Evolutionary conservation across 305 asterid genomes (phyloP).

Genomic region (Petunia hybrid): DNA sequence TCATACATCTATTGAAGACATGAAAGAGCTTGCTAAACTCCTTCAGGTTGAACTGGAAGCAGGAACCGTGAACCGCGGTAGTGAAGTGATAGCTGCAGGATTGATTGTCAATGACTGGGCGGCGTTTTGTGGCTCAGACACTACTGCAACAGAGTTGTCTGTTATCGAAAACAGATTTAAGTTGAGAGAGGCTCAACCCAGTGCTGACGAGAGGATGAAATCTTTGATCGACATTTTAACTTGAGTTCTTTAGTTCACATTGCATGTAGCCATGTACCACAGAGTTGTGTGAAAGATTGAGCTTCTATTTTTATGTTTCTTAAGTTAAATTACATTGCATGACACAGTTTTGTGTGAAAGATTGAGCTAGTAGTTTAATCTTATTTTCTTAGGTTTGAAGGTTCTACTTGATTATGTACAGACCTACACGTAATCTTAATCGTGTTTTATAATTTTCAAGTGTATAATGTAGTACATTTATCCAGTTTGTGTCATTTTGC

Average conservation of each 20-base stretch:
- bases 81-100: slow-evolving; percentile 87
- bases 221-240: slow-evolving; percentile 84
- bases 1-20: slow-evolving; percentile 86
- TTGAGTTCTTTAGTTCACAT: slow-evolving; percentile 40
- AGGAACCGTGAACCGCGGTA: slow-evolving; percentile 92
- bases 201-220: slow-evolving; percentile 87
- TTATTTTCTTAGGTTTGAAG: too few relatives aligned
- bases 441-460: too few relatives aligned
- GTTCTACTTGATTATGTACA: too few relatives aligned
- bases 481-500: too few relatives aligned
- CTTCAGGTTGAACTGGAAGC: slow-evolving; percentile 93
- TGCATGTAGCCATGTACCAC: slow-evolving; percentile 1
- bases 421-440: too few relatives aligned
- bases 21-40: slow-evolving; percentile 87
- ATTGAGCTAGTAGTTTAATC: too few relatives aligned
- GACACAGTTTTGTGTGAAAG: slow-evolving; percentile 5
- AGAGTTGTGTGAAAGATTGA: not conserved
- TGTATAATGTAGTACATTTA: too few relatives aligned
- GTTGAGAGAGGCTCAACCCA: slow-evolving; percentile 85
- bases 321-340: not conserved
- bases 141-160: slow-evolving; percentile 91
- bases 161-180: slow-evolving; percentile 85
- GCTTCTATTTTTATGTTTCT: not conserved
- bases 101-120: slow-evolving; percentile 89
- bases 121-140: slow-evolving; percentile 91